Evolutionary conservation across 352 stramenopile species (phyloP).

Genomic region (Pythium aquatile): DNA sequence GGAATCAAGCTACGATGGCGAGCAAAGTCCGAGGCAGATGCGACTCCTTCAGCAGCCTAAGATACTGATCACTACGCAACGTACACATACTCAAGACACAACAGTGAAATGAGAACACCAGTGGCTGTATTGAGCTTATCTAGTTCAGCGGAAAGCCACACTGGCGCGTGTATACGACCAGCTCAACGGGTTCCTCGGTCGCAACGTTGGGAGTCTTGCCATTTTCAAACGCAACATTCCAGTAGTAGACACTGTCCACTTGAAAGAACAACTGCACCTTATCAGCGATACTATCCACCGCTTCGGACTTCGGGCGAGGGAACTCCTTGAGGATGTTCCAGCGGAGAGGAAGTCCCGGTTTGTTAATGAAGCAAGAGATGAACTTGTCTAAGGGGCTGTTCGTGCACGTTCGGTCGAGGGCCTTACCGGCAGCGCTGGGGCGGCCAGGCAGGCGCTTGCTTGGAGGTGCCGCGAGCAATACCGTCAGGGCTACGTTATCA

Average conservation of each 20-base stretch:
- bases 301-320: background rate
- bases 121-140: background rate
- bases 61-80: too few relatives aligned
- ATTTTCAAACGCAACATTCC: slow-evolving; percentile 7
- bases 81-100: too few relatives aligned
- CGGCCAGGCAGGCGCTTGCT: background rate
- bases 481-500: background rate
- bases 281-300: background rate
- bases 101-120: too few relatives aligned
- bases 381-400: background rate
- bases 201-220: background rate
- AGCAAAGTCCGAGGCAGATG: too few relatives aligned
- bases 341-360: background rate
- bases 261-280: background rate
- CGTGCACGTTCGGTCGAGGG: background rate
- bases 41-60: too few relatives aligned
- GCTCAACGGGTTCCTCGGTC: background rate
- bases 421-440: background rate
- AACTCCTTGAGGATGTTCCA: slow-evolving; percentile 10
- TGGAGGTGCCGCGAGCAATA: background rate
- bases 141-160: slow-evolving; percentile 3
- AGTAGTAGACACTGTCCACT: slow-evolving; percentile 3
- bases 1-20: too few relatives aligned
- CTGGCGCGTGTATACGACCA: slow-evolving; percentile 5
- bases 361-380: background rate